A percentile compares a stretch with the other conserved stretches of the same genome.
These are phyloP conservation scores for Hirsutella minnesotensis DNA, from an alignment of 2,329 filamentous ascomycete species.

Conservation along the genomic window DNA sequence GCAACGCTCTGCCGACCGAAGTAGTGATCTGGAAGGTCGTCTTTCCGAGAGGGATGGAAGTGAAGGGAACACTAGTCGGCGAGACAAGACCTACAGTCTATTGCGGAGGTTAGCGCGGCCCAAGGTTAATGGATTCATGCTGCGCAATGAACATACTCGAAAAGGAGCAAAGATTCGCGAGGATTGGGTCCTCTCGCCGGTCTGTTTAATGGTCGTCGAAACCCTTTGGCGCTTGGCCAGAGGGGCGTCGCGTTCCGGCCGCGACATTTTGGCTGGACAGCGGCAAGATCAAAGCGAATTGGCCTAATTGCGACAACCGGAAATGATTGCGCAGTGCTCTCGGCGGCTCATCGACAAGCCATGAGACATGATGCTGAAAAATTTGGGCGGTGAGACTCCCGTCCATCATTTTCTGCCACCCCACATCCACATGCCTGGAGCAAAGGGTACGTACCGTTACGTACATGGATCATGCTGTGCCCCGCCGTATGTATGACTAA, in stretches of 20 bases:
- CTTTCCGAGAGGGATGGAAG: conserved; percentile 77
- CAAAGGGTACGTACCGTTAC: no score
- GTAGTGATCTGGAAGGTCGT: conserved; percentile 97
- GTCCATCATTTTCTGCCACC: conserved; percentile 10
- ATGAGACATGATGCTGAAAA: conserved; percentile 8
- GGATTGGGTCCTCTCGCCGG: conserved; percentile 30
- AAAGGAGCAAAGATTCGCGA: conserved; percentile 91
- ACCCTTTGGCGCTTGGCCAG: conserved; percentile 69
- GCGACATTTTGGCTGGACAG: conserved; percentile 32
- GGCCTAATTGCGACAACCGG: neutral
- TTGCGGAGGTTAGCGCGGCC: neutral
- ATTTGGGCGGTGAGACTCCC: conserved; percentile 13
- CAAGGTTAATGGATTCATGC: no score
- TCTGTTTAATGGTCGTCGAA: conserved; percentile 23
- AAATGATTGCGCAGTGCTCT: neutral
- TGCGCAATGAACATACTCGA: conserved; percentile 47
- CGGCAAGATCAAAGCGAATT: no score
- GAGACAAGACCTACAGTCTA: conserved; percentile 91
- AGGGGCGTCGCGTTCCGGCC: conserved; percentile 47
- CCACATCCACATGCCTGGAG: conserved; percentile 3
- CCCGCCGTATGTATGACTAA: no score
- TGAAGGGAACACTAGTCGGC: conserved; percentile 81
- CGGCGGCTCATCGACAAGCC: neutral
- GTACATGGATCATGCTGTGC: no score
- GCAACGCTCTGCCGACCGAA: conserved; percentile 76